phyloP scores from a whole-genome alignment of 225 moss, liverwort and hornwort species.

The Marchantia paleacea region DNA sequence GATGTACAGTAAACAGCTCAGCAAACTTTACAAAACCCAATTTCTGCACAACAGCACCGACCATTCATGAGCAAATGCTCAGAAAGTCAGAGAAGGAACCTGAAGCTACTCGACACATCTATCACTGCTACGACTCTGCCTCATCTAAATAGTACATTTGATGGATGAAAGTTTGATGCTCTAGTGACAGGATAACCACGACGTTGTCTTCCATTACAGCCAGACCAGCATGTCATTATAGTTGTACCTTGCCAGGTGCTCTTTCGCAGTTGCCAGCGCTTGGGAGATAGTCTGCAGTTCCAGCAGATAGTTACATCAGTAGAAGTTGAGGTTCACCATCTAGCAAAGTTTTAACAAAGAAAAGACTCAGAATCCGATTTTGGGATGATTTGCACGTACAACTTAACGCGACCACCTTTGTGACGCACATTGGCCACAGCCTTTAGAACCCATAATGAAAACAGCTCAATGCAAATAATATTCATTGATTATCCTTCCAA shows the following conservation, averaged over 20 bases:
- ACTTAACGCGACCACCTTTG: neutral
- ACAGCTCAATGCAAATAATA: no score
- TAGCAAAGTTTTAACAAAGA: slow-evolving; percentile 17
- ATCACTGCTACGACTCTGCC: neutral
- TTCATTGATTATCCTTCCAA: neutral
- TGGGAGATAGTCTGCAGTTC: slow-evolving; percentile 90
- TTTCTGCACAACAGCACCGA: neutral
- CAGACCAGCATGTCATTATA: slow-evolving; percentile 1
- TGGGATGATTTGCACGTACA: neutral
- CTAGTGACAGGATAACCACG: neutral
- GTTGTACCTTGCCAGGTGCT: slow-evolving; percentile 84
- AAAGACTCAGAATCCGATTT: slow-evolving; percentile 1
- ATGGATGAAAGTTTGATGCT: neutral
- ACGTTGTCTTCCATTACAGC: neutral
- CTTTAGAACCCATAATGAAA: no score
- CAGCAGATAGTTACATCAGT: slow-evolving; percentile 15
- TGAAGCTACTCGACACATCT: neutral
- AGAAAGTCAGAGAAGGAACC: neutral
- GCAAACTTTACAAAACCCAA: neutral
- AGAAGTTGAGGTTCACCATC: slow-evolving; percentile 24
- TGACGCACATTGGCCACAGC: neutral
- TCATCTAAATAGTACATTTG: neutral
- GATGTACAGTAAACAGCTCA: slow-evolving; percentile 3
- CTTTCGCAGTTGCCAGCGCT: slow-evolving; percentile 93
- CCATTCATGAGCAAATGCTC: neutral